Percentiles rank a stretch among this genome's conserved stretches.
These are phyloP conservation scores for Cenchrus fungigraminus DNA, from an alignment of 176 grass and related monocot species.

Conservation along the genomic window DNA sequence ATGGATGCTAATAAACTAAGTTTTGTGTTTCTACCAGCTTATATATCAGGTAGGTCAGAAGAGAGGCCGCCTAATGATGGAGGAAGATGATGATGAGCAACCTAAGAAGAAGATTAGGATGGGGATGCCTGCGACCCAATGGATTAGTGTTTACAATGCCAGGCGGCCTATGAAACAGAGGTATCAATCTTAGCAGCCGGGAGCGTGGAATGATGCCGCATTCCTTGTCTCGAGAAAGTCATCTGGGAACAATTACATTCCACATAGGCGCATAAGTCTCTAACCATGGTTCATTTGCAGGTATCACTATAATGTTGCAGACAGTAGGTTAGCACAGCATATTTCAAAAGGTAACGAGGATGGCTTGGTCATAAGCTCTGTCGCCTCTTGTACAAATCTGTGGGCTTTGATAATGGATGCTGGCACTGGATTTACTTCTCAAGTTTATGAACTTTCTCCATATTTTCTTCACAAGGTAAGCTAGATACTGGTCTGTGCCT, in stretches of 20 bases:
- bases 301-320: conserved; percentile 97
- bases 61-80: conserved; percentile 84
- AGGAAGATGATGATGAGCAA: conserved; percentile 89
- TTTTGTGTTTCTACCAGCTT: conserved; percentile 55
- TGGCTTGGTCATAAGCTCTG: conserved; percentile 89
- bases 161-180: conserved; percentile 96
- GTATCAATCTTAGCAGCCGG: conserved; percentile 30
- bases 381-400: conserved; percentile 83
- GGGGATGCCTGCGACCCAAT: conserved; percentile 93
- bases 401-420: conserved; percentile 99
- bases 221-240: too few species aligned
- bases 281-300: conserved; percentile 49
- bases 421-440: conserved; percentile 81
- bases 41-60: conserved; percentile 93
- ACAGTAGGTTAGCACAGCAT: conserved; percentile 77
- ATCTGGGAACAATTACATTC: too few species aligned
- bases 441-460: conserved; percentile 86
- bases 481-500: background rate
- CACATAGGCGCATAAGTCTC: background rate
- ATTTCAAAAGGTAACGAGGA: conserved; percentile 88
- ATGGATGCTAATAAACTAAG: conserved; percentile 18
- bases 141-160: conserved; percentile 93
- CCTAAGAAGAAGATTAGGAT: conserved; percentile 95
- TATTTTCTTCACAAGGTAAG: conserved; percentile 86
- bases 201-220: too few species aligned